Evolutionary conservation across 2,329 filamentous ascomycete species (phyloP).

Genomic region (Phyllosticta citrichinensis): DNA sequence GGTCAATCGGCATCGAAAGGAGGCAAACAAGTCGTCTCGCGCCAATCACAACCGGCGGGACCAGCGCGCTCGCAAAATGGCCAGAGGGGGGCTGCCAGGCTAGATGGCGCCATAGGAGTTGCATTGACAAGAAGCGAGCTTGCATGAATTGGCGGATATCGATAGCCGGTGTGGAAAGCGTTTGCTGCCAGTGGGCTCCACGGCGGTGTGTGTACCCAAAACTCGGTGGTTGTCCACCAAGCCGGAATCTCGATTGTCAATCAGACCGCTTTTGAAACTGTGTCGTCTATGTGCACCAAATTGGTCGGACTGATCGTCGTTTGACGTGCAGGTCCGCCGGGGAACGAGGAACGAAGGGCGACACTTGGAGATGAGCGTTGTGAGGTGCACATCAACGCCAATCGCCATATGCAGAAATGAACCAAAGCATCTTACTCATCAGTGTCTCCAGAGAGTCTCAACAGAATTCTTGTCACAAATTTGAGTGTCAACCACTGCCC

Average conservation of each 20-base stretch:
- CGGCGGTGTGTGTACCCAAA: background rate
- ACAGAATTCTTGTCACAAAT: background rate
- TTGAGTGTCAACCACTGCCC: background rate
- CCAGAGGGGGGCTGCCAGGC: slow-evolving; percentile 43
- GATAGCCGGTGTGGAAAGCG: background rate
- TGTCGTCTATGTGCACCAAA: background rate
- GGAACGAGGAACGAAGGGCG: background rate
- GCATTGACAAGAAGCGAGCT: background rate
- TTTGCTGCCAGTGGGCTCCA: background rate
- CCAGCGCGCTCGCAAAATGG: slow-evolving; percentile 52
- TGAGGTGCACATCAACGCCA: background rate
- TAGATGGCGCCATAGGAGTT: slow-evolving; percentile 12
- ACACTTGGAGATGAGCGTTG: background rate
- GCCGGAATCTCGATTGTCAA: background rate
- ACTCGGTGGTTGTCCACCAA: background rate
- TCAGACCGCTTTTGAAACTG: background rate
- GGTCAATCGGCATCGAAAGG: slow-evolving; percentile 62
- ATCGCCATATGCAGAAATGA: background rate
- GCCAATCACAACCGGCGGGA: slow-evolving; percentile 84
- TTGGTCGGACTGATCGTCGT: background rate
- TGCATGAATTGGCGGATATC: background rate
- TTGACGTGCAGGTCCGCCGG: background rate
- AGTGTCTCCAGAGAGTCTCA: background rate
- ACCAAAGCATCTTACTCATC: background rate
- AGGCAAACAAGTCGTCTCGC: slow-evolving; percentile 68